Conservation (phyloP, 2,329 filamentous ascomycete species). For the Nigrospora sphaerica region DNA sequence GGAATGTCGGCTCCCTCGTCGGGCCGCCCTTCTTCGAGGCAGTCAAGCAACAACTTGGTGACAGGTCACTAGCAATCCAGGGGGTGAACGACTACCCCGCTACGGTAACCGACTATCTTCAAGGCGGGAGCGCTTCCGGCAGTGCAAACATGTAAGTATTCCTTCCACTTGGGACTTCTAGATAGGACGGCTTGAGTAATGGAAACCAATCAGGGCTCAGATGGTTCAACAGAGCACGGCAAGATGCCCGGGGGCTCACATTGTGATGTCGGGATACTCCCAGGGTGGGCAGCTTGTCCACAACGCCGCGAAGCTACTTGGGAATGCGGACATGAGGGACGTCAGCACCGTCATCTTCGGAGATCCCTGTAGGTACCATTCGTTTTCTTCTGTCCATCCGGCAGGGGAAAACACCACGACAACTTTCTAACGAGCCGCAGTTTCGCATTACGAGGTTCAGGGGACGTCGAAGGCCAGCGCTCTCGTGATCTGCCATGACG, state of each 20-base stretch:
- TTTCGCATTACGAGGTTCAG: conserved; percentile 12
- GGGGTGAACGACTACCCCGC: conserved; percentile 4
- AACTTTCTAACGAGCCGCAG: background rate
- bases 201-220: conserved; percentile 1
- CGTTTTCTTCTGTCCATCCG: background rate
- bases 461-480: conserved; percentile 8
- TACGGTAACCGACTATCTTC: background rate
- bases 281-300: conserved; percentile 33
- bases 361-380: background rate
- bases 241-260: conserved; percentile 35
- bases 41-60: background rate
- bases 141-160: conserved; percentile 30
- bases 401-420: background rate
- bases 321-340: conserved; percentile 25
- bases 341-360: conserved; percentile 11
- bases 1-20: conserved; percentile 41
- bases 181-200: conserved; percentile 5
- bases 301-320: conserved; percentile 30
- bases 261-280: conserved; percentile 40
- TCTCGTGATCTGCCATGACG: conserved; percentile 22
- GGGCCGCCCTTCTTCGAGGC: conserved; percentile 44
- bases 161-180: background rate
- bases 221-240: conserved; percentile 23
- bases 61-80: conserved; percentile 1
- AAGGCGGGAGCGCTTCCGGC: conserved; percentile 17